Evolutionary conservation across 352 stramenopile genomes (phyloP).

Genomic region (Pythium folliculosum): DNA sequence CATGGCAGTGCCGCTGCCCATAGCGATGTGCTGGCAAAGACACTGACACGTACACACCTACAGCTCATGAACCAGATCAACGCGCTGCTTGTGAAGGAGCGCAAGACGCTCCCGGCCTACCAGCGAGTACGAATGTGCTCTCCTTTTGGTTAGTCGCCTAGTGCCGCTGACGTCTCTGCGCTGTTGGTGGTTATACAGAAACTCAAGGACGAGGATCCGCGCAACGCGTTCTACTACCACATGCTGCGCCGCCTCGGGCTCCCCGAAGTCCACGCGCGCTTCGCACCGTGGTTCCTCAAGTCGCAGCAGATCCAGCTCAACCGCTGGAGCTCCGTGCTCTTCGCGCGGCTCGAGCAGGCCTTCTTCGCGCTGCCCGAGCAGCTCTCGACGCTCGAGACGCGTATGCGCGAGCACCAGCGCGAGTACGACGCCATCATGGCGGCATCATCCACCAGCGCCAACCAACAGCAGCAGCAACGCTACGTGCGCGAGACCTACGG

Average conservation of each 20-base stretch:
- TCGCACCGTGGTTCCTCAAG: slow-evolving; percentile 80
- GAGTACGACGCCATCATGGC: slow-evolving; percentile 51
- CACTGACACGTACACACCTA: too few relatives aligned
- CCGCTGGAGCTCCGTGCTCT: slow-evolving; percentile 68
- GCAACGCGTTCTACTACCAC: slow-evolving; percentile 73
- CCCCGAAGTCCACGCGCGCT: slow-evolving; percentile 70
- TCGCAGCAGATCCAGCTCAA: slow-evolving; percentile 70
- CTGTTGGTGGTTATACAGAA: slow-evolving; percentile 32
- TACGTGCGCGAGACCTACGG: not conserved
- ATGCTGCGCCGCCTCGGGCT: slow-evolving; percentile 76
- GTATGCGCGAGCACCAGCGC: slow-evolving; percentile 55
- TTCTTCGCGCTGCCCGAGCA: slow-evolving; percentile 57
- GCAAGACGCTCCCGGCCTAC: slow-evolving; percentile 47
- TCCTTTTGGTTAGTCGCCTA: too few relatives aligned
- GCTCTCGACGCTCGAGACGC: slow-evolving; percentile 62
- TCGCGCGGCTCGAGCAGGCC: slow-evolving; percentile 61
- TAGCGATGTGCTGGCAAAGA: too few relatives aligned
- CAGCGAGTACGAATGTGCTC: too few relatives aligned
- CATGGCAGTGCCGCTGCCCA: too few relatives aligned
- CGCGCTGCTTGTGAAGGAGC: slow-evolving; percentile 58
- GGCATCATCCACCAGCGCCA: not conserved
- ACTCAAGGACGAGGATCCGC: slow-evolving; percentile 65
- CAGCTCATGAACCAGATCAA: slow-evolving; percentile 79
- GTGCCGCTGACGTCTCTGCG: too few relatives aligned
- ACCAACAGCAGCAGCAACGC: not conserved